These are phyloP conservation scores for Sergeia podlipaevii DNA, from an alignment of 208 protist genomes.

Conservation along the genomic window DNA sequence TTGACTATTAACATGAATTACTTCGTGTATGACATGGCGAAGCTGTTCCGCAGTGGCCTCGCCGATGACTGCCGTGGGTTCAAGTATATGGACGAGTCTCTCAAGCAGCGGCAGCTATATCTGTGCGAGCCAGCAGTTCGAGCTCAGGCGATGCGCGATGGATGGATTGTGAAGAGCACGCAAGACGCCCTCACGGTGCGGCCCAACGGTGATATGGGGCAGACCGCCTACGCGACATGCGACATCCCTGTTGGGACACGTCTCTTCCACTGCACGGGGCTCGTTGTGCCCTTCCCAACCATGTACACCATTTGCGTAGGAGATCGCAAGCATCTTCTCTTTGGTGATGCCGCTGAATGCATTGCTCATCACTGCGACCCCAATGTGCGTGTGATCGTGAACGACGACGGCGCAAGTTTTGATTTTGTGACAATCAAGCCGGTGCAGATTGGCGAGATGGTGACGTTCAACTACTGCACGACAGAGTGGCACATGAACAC, in stretches of 20 bases:
- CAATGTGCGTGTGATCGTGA: constrained; percentile 64
- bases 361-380: constrained; percentile 88
- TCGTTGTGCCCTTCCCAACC: constrained; percentile 79
- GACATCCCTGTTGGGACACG: constrained; percentile 36
- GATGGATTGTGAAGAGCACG: constrained; percentile 67
- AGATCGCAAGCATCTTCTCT: constrained; percentile 65
- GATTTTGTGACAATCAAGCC: constrained; percentile 62
- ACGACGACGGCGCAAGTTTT: constrained; percentile 43
- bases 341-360: constrained; percentile 83
- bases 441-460: constrained; percentile 67
- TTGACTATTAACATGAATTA: constrained; percentile 84
- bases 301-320: constrained; percentile 90
- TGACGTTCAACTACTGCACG: constrained; percentile 88
- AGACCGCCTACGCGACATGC: constrained; percentile 68
- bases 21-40: constrained; percentile 81
- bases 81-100: constrained; percentile 50
- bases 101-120: constrained; percentile 65
- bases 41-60: constrained; percentile 55
- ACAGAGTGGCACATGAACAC: constrained; percentile 89
- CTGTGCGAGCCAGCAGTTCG: constrained; percentile 81
- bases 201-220: constrained; percentile 77
- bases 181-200: constrained; percentile 48
- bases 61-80: constrained; percentile 62
- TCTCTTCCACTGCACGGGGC: constrained; percentile 69
- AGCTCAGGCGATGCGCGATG: constrained; percentile 77